phyloP scores from a whole-genome alignment of 805 yeast genomes.

The Teunomyces gatunensis region DNA sequence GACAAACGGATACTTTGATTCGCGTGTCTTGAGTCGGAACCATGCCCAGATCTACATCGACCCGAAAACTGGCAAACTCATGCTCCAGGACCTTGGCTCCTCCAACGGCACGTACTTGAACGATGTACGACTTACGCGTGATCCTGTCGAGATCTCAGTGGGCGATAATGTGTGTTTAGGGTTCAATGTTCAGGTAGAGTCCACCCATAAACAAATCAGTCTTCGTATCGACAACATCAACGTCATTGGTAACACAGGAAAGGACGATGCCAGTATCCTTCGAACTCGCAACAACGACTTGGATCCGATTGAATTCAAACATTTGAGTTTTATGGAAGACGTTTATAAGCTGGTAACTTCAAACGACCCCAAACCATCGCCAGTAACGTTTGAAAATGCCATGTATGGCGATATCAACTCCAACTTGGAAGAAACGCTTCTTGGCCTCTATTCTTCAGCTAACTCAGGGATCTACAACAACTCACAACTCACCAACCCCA shows the following conservation, averaged over 20 bases:
- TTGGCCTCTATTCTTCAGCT: slow-evolving; percentile 47
- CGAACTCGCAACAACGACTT: slow-evolving; percentile 9
- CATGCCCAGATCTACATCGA: slow-evolving; percentile 91
- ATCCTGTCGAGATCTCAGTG: slow-evolving; percentile 60
- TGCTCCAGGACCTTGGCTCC: slow-evolving; percentile 80
- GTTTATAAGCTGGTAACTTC: slow-evolving; percentile 13
- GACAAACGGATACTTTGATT: slow-evolving; percentile 90
- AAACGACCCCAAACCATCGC: not conserved
- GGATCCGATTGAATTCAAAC: slow-evolving; percentile 31
- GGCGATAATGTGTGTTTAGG: slow-evolving; percentile 93
- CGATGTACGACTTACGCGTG: slow-evolving; percentile 62
- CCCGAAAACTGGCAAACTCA: slow-evolving; percentile 58
- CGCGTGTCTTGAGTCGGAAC: slow-evolving; percentile 86
- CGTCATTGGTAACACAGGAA: slow-evolving; percentile 40
- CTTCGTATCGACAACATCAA: slow-evolving; percentile 76
- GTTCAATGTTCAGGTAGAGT: slow-evolving; percentile 71
- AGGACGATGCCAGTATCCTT: slow-evolving; percentile 1
- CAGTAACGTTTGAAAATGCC: slow-evolving; percentile 49
- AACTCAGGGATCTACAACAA: slow-evolving; percentile 58
- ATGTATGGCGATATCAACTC: slow-evolving; percentile 60
- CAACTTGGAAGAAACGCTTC: slow-evolving; percentile 46
- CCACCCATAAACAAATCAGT: slow-evolving; percentile 80
- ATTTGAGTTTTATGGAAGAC: slow-evolving; percentile 35
- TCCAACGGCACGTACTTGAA: slow-evolving; percentile 95
- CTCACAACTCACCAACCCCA: slow-evolving; percentile 58